phyloP scores from a whole-genome alignment of 768 basidiomycete genomes.

The Galerina marginata region DNA sequence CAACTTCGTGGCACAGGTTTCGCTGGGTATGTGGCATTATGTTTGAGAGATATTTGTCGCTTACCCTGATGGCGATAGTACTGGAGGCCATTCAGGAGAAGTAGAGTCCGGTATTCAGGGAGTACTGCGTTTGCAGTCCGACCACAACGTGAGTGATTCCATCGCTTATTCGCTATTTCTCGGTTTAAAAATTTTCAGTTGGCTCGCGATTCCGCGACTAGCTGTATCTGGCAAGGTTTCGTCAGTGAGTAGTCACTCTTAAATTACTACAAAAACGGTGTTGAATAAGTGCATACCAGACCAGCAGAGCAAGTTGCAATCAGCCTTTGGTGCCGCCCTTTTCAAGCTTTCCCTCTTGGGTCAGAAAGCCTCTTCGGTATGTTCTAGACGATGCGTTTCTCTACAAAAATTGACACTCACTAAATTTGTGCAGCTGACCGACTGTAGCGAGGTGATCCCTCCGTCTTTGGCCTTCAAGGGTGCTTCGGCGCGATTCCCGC shows the following conservation, averaged over 20 bases:
- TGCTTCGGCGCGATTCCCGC: neutral
- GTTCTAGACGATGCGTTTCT: neutral
- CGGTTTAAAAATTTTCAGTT: slow-evolving; percentile 20
- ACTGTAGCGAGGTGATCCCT: slow-evolving; percentile 41
- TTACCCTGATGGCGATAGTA: slow-evolving; percentile 24
- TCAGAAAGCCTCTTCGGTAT: slow-evolving; percentile 32
- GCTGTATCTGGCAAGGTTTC: slow-evolving; percentile 52
- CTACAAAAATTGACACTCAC: neutral
- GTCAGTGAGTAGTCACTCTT: slow-evolving; percentile 30
- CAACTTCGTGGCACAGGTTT: slow-evolving; percentile 46
- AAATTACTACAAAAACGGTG: neutral
- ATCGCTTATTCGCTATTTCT: too few relatives aligned
- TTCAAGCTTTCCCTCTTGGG: slow-evolving; percentile 49
- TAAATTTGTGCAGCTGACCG: slow-evolving; percentile 28
- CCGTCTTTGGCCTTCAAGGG: neutral
- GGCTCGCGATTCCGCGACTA: slow-evolving; percentile 44
- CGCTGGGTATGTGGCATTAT: slow-evolving; percentile 36
- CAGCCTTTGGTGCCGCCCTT: slow-evolving; percentile 44
- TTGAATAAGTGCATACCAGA: slow-evolving; percentile 12
- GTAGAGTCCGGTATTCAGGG: slow-evolving; percentile 42
- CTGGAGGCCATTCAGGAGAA: slow-evolving; percentile 41
- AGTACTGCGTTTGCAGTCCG: slow-evolving; percentile 50
- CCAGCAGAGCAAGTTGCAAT: slow-evolving; percentile 36
- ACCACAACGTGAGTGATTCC: slow-evolving; percentile 31
- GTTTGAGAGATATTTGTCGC: neutral